Evolutionary conservation across 2,329 filamentous ascomycete species (phyloP).

Genomic region (Dothidotthia symphoricarpi): DNA sequence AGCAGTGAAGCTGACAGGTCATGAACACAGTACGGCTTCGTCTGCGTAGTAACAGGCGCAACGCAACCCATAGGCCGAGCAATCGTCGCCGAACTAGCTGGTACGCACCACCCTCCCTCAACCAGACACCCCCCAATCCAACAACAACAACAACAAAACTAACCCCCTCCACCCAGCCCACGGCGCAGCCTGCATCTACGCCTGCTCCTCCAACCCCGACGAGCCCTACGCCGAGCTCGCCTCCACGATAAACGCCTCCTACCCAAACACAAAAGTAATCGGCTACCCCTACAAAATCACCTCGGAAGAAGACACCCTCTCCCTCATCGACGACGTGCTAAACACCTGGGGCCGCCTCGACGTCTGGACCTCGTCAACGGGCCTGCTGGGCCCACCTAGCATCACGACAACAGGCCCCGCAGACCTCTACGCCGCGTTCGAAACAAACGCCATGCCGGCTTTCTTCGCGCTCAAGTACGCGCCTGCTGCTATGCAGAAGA

Average conservation of each 20-base stretch:
- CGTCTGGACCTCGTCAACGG: conserved; percentile 60
- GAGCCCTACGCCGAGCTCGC: conserved; percentile 47
- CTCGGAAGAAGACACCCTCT: conserved; percentile 60
- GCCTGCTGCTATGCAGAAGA: conserved; percentile 62
- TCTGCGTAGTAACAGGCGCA: conserved; percentile 63
- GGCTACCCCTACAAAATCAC: conserved; percentile 59
- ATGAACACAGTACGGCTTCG: conserved; percentile 56
- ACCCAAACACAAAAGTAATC: conserved; percentile 60
- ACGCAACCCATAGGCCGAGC: conserved; percentile 60
- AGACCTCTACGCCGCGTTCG: conserved; percentile 58
- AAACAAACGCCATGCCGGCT: conserved; percentile 60
- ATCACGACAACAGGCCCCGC: conserved; percentile 57
- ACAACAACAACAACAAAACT: conserved; percentile 1
- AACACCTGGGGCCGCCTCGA: conserved; percentile 58
- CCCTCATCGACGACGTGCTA: conserved; percentile 62
- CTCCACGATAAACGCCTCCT: conserved; percentile 41
- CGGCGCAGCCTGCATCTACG: conserved; percentile 63
- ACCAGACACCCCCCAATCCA: background rate
- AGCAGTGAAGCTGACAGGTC: too few relatives aligned
- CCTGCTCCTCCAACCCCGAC: conserved; percentile 50
- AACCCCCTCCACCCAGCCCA: conserved; percentile 49
- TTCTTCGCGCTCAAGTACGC: conserved; percentile 66
- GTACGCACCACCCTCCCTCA: conserved; percentile 34
- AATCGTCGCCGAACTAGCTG: conserved; percentile 60
- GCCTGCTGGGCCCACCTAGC: conserved; percentile 55